Conservation (phyloP, 2,329 filamentous ascomycete genomes). For the Ophiosphaerella korrae region DNA sequence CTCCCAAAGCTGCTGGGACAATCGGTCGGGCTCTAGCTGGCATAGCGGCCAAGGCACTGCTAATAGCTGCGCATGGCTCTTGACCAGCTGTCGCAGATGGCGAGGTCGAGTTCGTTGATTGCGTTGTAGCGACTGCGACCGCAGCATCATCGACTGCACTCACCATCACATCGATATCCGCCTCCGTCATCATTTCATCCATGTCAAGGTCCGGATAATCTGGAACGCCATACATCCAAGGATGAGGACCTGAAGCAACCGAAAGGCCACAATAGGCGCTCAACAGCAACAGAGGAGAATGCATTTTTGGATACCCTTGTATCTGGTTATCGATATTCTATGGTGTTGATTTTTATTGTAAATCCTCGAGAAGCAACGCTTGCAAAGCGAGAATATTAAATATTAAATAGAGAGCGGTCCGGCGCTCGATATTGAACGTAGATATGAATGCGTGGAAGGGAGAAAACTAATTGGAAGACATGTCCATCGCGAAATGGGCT, state of each 20-base stretch:
- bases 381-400: constrained; percentile 3
- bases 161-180: constrained; percentile 21
- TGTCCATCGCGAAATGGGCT: constrained; percentile 1
- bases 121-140: constrained; percentile 15
- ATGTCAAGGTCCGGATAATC: constrained; percentile 34
- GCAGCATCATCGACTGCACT: constrained; percentile 23
- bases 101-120: constrained; percentile 17
- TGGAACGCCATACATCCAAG: constrained; percentile 44
- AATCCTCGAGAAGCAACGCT: not conserved
- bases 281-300: constrained; percentile 22
- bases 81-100: constrained; percentile 22
- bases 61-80: constrained; percentile 42
- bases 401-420: constrained; percentile 25
- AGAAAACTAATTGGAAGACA: not conserved
- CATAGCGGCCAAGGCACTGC: constrained; percentile 30
- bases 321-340: not conserved
- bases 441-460: not conserved
- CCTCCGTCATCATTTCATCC: constrained; percentile 31
- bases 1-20: constrained; percentile 41
- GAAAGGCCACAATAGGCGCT: constrained; percentile 25
- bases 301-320: constrained; percentile 19
- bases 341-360: not conserved
- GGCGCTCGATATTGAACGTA: constrained; percentile 14
- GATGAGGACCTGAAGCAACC: constrained; percentile 26
- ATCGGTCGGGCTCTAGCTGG: constrained; percentile 33